phyloP scores from a whole-genome alignment of 2,329 filamentous ascomycete species.

The Aureobasidium sp. region DNA sequence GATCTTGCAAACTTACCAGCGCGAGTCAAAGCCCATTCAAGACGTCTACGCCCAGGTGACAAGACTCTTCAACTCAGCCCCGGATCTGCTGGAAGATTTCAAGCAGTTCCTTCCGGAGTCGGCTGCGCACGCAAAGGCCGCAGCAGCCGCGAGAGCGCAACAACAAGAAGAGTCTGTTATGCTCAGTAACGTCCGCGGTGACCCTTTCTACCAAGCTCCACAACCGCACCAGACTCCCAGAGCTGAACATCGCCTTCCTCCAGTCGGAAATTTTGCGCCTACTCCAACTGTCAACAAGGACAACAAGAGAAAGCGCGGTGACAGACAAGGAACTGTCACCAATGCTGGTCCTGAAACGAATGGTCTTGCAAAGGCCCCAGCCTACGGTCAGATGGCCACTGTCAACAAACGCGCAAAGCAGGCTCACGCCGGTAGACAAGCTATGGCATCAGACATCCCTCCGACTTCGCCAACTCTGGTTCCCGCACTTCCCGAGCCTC shows the following conservation, averaged over 20 bases:
- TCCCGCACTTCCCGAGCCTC: slow-evolving; percentile 77
- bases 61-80: slow-evolving; percentile 82
- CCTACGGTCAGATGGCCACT: slow-evolving; percentile 5
- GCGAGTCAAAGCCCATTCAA: slow-evolving; percentile 96
- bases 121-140: slow-evolving; percentile 55
- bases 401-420: slow-evolving; percentile 60
- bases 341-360: slow-evolving; percentile 4
- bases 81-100: slow-evolving; percentile 93
- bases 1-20: slow-evolving; percentile 94
- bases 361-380: slow-evolving; percentile 3
- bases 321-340: slow-evolving; percentile 12
- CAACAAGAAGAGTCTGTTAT: slow-evolving; percentile 60
- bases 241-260: slow-evolving; percentile 56
- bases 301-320: slow-evolving; percentile 46
- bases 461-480: slow-evolving; percentile 78
- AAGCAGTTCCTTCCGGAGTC: slow-evolving; percentile 98
- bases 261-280: slow-evolving; percentile 88
- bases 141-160: slow-evolving; percentile 48
- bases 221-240: slow-evolving; percentile 40
- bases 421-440: slow-evolving; percentile 54
- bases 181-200: slow-evolving; percentile 53
- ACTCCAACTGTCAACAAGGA: slow-evolving; percentile 77
- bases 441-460: slow-evolving; percentile 46
- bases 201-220: slow-evolving; percentile 37
- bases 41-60: slow-evolving; percentile 98